Conservation (phyloP, 352 stramenopile species). For the Globisporangium rhizosaccharum region DNA sequence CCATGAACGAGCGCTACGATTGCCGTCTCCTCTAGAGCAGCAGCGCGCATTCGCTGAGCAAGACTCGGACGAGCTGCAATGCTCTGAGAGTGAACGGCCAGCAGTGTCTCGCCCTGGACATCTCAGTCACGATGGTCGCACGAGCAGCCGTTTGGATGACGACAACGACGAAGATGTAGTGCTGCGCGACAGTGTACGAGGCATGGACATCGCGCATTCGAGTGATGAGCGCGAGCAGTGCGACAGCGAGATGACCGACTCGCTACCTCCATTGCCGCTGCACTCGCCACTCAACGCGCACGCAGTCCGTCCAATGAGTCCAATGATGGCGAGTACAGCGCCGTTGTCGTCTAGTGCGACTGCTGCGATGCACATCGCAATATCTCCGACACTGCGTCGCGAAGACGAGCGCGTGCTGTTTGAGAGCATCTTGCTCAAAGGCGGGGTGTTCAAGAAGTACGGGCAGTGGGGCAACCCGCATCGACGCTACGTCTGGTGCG, state of each 20-base stretch:
- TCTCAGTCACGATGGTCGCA: too few relatives aligned
- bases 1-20: too few relatives aligned
- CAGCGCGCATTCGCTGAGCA: too few relatives aligned
- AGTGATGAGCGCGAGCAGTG: background rate
- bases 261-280: background rate
- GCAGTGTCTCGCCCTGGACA: too few relatives aligned
- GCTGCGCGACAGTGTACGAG: too few relatives aligned
- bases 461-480: constrained; percentile 73
- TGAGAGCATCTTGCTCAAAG: constrained; percentile 57
- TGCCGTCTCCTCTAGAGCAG: too few relatives aligned
- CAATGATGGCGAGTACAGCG: background rate
- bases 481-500: constrained; percentile 66
- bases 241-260: background rate
- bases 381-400: background rate
- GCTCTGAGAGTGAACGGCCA: too few relatives aligned
- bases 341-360: background rate
- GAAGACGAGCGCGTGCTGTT: constrained; percentile 42
- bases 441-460: constrained; percentile 73
- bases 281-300: constrained; percentile 3
- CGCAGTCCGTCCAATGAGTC: background rate
- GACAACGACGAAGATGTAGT: too few relatives aligned
- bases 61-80: too few relatives aligned
- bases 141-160: too few relatives aligned
- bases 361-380: background rate
- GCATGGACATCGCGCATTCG: too few relatives aligned